Evolutionary conservation across 306 rosid genomes (phyloP), one percentile per base, ranked within the genome.

Genomic region (Prosopis cineraria): DNA sequence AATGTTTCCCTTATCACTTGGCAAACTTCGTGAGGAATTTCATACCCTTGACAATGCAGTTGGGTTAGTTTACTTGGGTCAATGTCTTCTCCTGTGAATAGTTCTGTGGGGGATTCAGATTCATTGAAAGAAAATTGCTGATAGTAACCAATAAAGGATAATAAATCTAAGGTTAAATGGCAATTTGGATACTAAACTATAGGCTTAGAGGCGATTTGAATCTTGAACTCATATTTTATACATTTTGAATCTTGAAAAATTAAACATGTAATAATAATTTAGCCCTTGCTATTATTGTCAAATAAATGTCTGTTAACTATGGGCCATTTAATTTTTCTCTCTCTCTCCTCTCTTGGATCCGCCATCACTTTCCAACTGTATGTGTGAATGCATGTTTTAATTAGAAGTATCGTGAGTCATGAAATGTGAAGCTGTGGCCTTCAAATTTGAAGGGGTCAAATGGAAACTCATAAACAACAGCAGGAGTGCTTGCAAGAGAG

Each of bases 361-460:
- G n/a, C n/a, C n/a, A n/a, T n/a, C n/a, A n/a, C n/a, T n/a, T n/a
- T n/a, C n/a, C n/a, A n/a, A n/a, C n/a, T n/a, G n/a, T n/a, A n/a
- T n/a, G n/a, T n/a, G n/a, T n/a, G n/a, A n/a, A n/a, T n/a, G n/a
- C n/a, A n/a, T n/a, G n/a, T n/a, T n/a, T n/a, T 29, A 29, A 24
- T 17, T 4, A 73, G 24, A 74, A 77, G 79, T 79, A 81, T 62
- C 74, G 72, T 12, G 83, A 60, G 72, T 77, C 53, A 48, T 75
- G 82, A 78, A 89, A 91, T 31, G 85, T 22, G 75, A 89, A 89
- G 83, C 76, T 82, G 63, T 87, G 80, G 55, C 10, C 41, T 5
- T 85, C 90, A 19, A 85, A 55, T 24, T 82, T 62, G 58, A 39
- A 78, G 5, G 75, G 84, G 10, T 77, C 93, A 81, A 87, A 87